A percentile compares a stretch with the other conserved stretches of the same genome.
Conservation (phyloP, 495 filamentous ascomycete species). For the Podospora comata region DNA sequence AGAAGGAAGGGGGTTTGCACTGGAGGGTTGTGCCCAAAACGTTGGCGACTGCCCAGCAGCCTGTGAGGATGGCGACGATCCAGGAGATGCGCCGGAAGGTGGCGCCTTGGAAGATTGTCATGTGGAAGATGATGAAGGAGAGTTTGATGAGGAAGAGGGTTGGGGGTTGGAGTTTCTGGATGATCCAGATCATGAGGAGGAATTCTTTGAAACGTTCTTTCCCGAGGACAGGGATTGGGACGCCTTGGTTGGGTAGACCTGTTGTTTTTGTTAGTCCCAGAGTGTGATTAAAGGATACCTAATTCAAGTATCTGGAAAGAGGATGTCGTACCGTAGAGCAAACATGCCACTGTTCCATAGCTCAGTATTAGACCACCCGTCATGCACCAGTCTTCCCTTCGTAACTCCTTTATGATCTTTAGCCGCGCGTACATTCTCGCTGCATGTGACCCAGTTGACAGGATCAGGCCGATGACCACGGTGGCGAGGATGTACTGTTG, state of each 20-base stretch:
- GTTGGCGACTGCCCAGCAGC: slow-evolving; percentile 11
- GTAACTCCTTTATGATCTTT: slow-evolving; percentile 6
- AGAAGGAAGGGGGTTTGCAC: slow-evolving; percentile 17
- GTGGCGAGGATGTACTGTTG: slow-evolving; percentile 16
- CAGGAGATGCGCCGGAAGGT: slow-evolving; percentile 14
- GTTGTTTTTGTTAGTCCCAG: not conserved
- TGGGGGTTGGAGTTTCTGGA: slow-evolving; percentile 21
- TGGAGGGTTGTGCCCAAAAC: slow-evolving; percentile 16
- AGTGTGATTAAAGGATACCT: too few relatives aligned
- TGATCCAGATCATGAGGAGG: slow-evolving; percentile 14
- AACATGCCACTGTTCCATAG: slow-evolving; percentile 10
- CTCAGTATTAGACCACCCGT: slow-evolving; percentile 9
- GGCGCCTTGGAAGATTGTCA: slow-evolving; percentile 12
- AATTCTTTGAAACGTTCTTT: not conserved
- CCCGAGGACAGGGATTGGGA: not conserved
- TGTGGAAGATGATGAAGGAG: slow-evolving; percentile 19
- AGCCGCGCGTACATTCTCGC: slow-evolving; percentile 11
- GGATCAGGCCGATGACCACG: slow-evolving; percentile 9
- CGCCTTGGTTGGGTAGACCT: slow-evolving; percentile 3
- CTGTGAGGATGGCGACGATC: slow-evolving; percentile 8
- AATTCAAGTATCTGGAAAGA: not conserved
- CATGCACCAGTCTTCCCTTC: slow-evolving; percentile 18
- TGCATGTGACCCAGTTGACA: slow-evolving; percentile 12
- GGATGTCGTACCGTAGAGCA: slow-evolving; percentile 2
- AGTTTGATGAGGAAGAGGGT: slow-evolving; percentile 19